Conservation (phyloP, 139 green algal species). For the Coccomyxa sp. region DNA sequence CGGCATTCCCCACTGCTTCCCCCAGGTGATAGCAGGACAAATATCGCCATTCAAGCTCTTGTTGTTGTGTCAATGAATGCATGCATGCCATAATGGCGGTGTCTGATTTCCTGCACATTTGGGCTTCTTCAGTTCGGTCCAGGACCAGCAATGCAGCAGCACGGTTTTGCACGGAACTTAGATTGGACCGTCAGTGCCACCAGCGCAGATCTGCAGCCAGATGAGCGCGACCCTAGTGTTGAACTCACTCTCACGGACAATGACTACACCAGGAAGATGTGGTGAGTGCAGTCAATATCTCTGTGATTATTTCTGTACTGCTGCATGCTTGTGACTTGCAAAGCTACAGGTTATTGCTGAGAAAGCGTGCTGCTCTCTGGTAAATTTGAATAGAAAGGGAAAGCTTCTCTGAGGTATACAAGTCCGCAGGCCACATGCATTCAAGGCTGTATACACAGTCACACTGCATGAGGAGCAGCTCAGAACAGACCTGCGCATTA, state of each 20-base stretch:
- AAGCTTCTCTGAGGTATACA: not conserved
- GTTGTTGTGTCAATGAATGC: too few relatives aligned
- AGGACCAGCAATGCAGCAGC: conserved; percentile 80
- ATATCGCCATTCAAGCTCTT: too few relatives aligned
- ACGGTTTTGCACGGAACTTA: conserved; percentile 96
- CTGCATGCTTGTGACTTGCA: not conserved
- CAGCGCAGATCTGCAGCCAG: conserved; percentile 84
- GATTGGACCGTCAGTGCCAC: conserved; percentile 81
- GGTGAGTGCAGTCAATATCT: conserved; percentile 21
- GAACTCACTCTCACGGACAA: conserved; percentile 82
- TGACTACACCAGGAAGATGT: conserved; percentile 92
- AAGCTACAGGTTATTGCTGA: not conserved
- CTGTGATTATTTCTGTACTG: not conserved
- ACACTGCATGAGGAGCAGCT: conserved; percentile 82
- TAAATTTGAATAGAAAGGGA: not conserved
- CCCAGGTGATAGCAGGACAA: conserved; percentile 33
- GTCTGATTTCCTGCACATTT: too few relatives aligned
- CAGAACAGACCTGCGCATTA: conserved; percentile 68
- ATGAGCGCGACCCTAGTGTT: conserved; percentile 78
- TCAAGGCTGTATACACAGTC: conserved; percentile 77
- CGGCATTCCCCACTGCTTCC: conserved; percentile 96
- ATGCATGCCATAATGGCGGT: too few relatives aligned
- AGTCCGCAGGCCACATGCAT: conserved; percentile 50
- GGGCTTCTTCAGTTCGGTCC: conserved; percentile 9
- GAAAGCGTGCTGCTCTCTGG: not conserved